Evolutionary conservation across 495 filamentous ascomycete genomes (phyloP), one percentile per base, ranked within the genome.

Genomic region (Staphylotrichum longicolle): DNA sequence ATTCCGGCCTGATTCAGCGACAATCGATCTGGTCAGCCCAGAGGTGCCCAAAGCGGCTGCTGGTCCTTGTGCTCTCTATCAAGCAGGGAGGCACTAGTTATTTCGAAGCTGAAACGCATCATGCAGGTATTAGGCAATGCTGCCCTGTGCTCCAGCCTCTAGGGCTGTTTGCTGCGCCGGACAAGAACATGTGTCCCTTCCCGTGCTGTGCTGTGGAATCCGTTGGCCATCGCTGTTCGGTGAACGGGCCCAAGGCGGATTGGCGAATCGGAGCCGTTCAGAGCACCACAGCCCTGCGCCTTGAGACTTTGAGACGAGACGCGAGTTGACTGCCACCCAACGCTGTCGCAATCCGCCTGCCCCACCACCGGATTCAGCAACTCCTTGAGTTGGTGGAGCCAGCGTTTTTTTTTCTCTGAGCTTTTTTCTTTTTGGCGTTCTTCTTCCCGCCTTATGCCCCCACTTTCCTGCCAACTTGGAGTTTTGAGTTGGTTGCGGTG

Each of bases 241-340:
- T 45, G 3, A 33, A 10, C 56, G 2, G 45, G 3, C 30, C 1
- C 6, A 39, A 7, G 3, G 39, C 1, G 15, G 20, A 51, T 51
- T 53, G 39, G 34, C 48, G 48, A 52, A 60, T 52, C 58, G 49
- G 48, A 44, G 30, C 45, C 56, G 10, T 9, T 8, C 14, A n/a
- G 35, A 8, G 5, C 56, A 58, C 34, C 56, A 49, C 45, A 58
- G 56, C 35, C 46, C 56, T 50, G 56, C 35, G 14, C 20, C 20
- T 27, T 45, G 35, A 9, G 39, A 32, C n/a, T 46, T 55, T 40
- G 35, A 40, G 51, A 54, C 51, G 37, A 40, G 51, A 53, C 51
- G n/a, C 7, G 4, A 3, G 34, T 11, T n/a, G 42, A 45, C 7
- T 41, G 14, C 15, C 39, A 52, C 41, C 58, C 48, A 48, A 60